These are phyloP conservation scores for Dendryphion nanum DNA, from an alignment of 2,329 filamentous ascomycete species.

Conservation along the genomic window DNA sequence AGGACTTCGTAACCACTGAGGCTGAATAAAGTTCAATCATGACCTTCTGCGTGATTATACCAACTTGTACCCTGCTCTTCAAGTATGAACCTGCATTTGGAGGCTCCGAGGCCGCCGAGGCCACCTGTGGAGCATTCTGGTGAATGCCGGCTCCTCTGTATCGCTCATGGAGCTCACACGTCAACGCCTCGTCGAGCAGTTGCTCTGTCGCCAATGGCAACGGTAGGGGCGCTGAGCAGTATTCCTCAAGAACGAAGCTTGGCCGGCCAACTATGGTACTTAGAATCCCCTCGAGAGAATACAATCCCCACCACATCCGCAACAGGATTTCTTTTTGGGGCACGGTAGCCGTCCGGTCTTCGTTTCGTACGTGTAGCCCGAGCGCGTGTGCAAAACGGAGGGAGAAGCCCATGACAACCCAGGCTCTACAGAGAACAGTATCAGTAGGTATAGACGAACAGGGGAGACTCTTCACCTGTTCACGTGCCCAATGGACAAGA, in stretches of 20 bases:
- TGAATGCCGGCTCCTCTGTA: not conserved
- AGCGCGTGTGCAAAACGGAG: slow-evolving; percentile 36
- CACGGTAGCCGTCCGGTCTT: slow-evolving; percentile 18
- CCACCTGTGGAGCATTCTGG: not conserved
- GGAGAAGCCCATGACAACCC: slow-evolving; percentile 35
- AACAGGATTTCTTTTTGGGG: slow-evolving; percentile 32
- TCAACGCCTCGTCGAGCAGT: not conserved
- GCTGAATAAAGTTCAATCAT: slow-evolving; percentile 35
- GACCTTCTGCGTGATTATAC: slow-evolving; percentile 28
- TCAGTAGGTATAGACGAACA: not conserved
- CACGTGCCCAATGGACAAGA: slow-evolving; percentile 39
- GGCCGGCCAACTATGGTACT: slow-evolving; percentile 40
- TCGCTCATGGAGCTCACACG: too few relatives aligned
- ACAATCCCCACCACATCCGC: slow-evolving; percentile 43
- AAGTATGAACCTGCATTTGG: slow-evolving; percentile 22
- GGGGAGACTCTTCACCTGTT: slow-evolving; percentile 30
- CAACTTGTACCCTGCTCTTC: slow-evolving; percentile 17
- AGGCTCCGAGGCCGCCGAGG: slow-evolving; percentile 3
- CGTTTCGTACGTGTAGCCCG: slow-evolving; percentile 39
- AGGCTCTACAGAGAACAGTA: slow-evolving; percentile 28
- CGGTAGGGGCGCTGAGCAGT: slow-evolving; percentile 32
- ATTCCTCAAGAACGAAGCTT: slow-evolving; percentile 24
- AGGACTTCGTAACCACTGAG: slow-evolving; percentile 25
- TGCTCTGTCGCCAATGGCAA: not conserved
- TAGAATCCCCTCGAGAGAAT: slow-evolving; percentile 36